phyloP scores from a whole-genome alignment of 371 early-diverging fungal genomes.

The Paraphysoderma sedebokerense region DNA sequence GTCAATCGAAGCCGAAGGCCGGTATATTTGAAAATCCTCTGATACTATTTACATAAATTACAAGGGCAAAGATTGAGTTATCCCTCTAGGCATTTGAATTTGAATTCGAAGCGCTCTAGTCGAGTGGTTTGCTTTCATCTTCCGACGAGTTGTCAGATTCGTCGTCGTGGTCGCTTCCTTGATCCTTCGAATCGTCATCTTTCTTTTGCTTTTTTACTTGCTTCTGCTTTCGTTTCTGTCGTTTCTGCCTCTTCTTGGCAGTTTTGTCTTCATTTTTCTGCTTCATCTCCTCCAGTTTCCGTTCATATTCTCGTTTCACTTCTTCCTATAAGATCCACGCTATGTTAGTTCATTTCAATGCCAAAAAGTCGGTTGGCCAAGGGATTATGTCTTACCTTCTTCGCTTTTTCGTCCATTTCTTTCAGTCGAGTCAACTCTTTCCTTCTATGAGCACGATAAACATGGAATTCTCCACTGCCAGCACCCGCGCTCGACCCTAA shows the following conservation, averaged over 20 bases:
- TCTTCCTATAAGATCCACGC: conserved; percentile 16
- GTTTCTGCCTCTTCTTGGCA: conserved; percentile 66
- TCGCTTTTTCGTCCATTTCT: conserved; percentile 56
- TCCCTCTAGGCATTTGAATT: too few species aligned
- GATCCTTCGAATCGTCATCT: background rate
- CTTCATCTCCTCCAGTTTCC: conserved; percentile 32
- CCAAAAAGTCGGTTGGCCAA: too few species aligned
- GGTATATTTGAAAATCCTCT: background rate
- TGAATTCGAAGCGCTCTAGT: too few species aligned
- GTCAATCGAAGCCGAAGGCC: background rate
- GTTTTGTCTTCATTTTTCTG: conserved; percentile 57
- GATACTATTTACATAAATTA: background rate
- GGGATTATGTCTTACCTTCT: too few species aligned
- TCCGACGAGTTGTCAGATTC: background rate
- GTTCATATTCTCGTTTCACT: conserved; percentile 32
- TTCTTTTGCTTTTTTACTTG: conserved; percentile 8
- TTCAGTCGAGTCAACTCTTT: conserved; percentile 69
- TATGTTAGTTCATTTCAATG: too few species aligned
- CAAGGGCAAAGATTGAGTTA: too few species aligned
- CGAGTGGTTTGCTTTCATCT: background rate
- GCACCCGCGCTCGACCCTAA: conserved; percentile 89
- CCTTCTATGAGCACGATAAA: conserved; percentile 72
- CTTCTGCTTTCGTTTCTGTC: conserved; percentile 43
- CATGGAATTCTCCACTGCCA: conserved; percentile 91
- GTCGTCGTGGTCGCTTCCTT: background rate